Evolutionary conservation across 495 filamentous ascomycete genomes (phyloP), one percentile per base, ranked within the genome.

Genomic region (Penicillium ochrochloron): DNA sequence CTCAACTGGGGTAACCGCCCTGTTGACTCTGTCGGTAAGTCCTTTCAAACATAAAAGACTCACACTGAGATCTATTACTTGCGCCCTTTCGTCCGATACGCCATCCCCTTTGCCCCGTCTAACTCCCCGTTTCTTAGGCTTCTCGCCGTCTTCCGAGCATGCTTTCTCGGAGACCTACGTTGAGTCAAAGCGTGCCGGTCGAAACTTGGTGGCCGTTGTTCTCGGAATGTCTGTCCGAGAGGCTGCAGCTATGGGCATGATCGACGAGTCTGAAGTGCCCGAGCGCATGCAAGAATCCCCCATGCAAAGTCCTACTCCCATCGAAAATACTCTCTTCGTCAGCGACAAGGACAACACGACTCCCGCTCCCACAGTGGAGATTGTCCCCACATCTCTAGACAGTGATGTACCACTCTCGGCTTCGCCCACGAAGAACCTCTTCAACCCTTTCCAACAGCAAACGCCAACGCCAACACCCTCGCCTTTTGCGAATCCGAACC

Each of bases 201-300:
- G 84, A 69, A 82, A 68, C 23, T 63, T 84, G 21, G 76, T 78
- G 19, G 79, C 84, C 3, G 71, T 86, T 33, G 76, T 84, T 46
- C 80, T 85, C 64, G 84, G 84, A n/a, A 67, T 85, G 63, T 80
- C 64, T 51, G 78, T 84, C 60, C 72, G 73, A 63, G 76, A 85
- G 70, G 80, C 84, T 23, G 78, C 78, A 33, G 66, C 66, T 17
- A 69, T 81, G 56, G 79, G 78, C 5, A 79, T 85, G 77, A 71
- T 85, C 31, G 80, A 85, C 57, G 69, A 68, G 17, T 65, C 69
- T 21, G 48, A 69, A 14, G 57, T 82, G 33, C 56, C 70, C 11
- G 42, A 73, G 27, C 71, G 69, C 11, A 51, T 27, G 25, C 19
- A 51, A 50, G n/a, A 31, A 15, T 17, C 29, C 17, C 57, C 35